A percentile compares a stretch with the other conserved stretches of the same genome.
Conservation (phyloP, 306 rosid genomes). For the Prunus dulcis region DNA sequence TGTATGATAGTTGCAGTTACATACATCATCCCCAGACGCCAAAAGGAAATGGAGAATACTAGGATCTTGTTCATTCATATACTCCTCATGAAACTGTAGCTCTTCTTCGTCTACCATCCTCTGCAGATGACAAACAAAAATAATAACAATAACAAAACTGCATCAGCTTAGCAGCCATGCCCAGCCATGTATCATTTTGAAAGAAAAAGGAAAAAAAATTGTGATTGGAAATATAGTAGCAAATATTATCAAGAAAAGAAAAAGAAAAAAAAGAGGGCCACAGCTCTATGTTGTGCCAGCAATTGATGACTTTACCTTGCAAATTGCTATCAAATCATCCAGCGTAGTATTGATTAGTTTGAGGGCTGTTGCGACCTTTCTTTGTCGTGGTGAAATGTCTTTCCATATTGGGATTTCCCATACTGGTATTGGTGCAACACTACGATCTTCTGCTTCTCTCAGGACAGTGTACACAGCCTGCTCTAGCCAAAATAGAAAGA, state of each 20-base stretch:
- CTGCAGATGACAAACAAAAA: constrained; percentile 44
- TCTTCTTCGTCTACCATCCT: constrained; percentile 98
- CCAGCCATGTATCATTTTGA: background rate
- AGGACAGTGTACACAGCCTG: constrained; percentile 95
- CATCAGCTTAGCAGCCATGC: constrained; percentile 20
- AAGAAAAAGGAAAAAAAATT: background rate
- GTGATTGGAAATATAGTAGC: background rate
- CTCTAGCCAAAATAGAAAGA: constrained; percentile 38
- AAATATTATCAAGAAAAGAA: background rate
- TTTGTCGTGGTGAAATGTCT: constrained; percentile 91
- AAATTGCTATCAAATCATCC: constrained; percentile 72
- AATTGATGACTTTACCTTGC: constrained; percentile 67
- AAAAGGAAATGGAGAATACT: constrained; percentile 92
- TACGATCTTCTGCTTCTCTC: constrained; percentile 97
- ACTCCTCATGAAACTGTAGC: constrained; percentile 92
- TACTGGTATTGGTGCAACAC: constrained; percentile 79
- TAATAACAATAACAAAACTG: constrained; percentile 7
- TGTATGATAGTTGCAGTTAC: constrained; percentile 7
- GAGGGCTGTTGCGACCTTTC: constrained; percentile 77
- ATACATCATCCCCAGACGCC: constrained; percentile 96
- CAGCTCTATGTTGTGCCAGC: constrained; percentile 11
- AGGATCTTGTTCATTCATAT: constrained; percentile 94
- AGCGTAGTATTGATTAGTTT: constrained; percentile 78
- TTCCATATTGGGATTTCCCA: constrained; percentile 99
- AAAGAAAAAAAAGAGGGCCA: constrained; percentile 9